phyloP scores from a whole-genome alignment of 768 basidiomycete species.

The Mycena haematopus region DNA sequence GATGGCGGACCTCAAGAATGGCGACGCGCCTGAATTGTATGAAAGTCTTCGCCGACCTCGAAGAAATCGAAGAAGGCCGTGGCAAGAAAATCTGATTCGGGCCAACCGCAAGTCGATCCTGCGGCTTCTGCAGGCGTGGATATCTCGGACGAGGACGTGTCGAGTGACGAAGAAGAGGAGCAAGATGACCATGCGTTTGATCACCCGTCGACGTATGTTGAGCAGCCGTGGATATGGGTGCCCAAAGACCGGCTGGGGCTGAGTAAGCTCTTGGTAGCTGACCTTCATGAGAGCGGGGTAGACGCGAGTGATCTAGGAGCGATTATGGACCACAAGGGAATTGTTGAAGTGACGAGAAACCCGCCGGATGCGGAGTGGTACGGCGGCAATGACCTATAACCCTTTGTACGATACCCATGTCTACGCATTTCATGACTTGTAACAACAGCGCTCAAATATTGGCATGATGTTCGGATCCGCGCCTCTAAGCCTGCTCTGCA shows the following conservation, averaged over 20 bases:
- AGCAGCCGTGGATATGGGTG: conserved; percentile 56
- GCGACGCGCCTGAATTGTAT: conserved; percentile 27
- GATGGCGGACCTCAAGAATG: conserved; percentile 20
- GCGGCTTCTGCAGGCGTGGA: conserved; percentile 39
- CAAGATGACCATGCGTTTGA: conserved; percentile 52
- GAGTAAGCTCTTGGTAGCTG: conserved; percentile 44
- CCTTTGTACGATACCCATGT: background rate
- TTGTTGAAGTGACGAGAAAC: conserved; percentile 52
- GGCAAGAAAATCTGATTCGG: background rate
- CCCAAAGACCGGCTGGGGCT: conserved; percentile 50
- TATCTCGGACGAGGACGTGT: conserved; percentile 39
- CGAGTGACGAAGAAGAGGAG: conserved; percentile 35
- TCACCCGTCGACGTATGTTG: conserved; percentile 53
- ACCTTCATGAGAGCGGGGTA: conserved; percentile 47
- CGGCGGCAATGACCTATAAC: conserved; percentile 41
- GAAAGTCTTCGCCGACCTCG: conserved; percentile 26
- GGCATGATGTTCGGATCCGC: no score
- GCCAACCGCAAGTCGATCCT: conserved; percentile 35
- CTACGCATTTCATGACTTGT: no score
- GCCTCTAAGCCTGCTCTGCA: no score
- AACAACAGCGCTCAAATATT: no score
- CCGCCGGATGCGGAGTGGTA: conserved; percentile 53
- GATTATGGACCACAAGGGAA: conserved; percentile 48
- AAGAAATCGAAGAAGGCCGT: conserved; percentile 14
- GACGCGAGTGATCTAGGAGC: conserved; percentile 53